A percentile compares a stretch with the other conserved stretches of the same genome.
Conservation (phyloP, 2,329 filamentous ascomycete genomes). For the Fusarium solani-melongenae region DNA sequence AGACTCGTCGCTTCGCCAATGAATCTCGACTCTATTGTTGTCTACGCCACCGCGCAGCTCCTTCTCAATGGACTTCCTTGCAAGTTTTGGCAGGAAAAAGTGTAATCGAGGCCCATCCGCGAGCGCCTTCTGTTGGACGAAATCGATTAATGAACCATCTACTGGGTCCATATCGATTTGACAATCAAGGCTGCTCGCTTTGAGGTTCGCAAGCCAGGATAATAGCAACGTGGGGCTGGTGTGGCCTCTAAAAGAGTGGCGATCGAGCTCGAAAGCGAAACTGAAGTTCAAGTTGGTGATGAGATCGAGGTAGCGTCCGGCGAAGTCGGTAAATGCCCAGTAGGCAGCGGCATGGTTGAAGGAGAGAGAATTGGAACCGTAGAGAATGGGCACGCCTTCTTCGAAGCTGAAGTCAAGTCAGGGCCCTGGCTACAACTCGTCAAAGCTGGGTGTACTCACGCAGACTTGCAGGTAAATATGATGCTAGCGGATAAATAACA, state of each 20-base stretch:
- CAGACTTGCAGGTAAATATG: background rate
- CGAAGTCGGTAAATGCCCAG: background rate
- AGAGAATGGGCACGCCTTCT: background rate
- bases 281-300: background rate
- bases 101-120: background rate
- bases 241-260: background rate
- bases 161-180: background rate
- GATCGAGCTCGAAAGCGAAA: background rate
- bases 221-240: background rate
- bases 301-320: background rate
- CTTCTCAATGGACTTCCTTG: background rate
- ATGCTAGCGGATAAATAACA: background rate
- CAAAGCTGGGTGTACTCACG: background rate
- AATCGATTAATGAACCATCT: background rate
- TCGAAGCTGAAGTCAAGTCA: background rate
- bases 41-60: background rate
- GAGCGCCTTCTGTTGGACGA: background rate
- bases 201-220: background rate
- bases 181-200: background rate
- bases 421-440: background rate
- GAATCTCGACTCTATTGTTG: background rate
- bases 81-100: background rate
- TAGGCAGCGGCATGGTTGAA: background rate
- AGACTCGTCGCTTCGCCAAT: background rate
- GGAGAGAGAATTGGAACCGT: background rate